Evolutionary conservation across 768 basidiomycete genomes (phyloP), one percentile per base, ranked within the genome.

Genomic region (Mycena galericulata): DNA sequence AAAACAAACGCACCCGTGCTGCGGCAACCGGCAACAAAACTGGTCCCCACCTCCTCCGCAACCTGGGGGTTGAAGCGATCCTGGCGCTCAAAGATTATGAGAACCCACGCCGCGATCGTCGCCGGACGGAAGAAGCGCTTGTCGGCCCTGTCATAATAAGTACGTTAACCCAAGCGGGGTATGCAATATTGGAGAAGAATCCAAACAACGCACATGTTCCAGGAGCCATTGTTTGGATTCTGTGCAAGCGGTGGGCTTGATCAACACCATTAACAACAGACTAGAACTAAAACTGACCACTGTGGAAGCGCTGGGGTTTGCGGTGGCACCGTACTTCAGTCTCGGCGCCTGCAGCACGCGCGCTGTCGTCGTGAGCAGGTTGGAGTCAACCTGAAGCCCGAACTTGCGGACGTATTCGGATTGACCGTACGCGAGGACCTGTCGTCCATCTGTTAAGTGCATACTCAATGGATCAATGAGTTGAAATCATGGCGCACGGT

Each of bases 11-110:
- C 72, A 90, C 93, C 93, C 40, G 92, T 90, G 30, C 83, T 83
- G 11, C 45, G 72, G 68, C 87, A 89, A 12, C 84, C 80, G 9
- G 74, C 72, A 1, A 87, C 73, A 6, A 94, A 75, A 2, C 87
- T 87, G 24, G 72, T 65, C 22, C 89, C 84, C 81, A 92, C 86
- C 12, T 88, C 86, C 14, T 83, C 64, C 0, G 83, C 88, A 0
- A 78, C 75, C 14, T 79, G 71, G 10, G 83, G 77, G 32, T 74
- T 77, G 76, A 95, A 93, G n/a, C 91, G 86, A 24, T 73, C 65
- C 45, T 84, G 77, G 20, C 85, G 82, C 75, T 94, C 93, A 65
- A 89, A 93, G 27, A 92, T 72, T 6, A 91, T 83, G 6, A 94
- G 79, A 36, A 85, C 83, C 90, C 92, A 94, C 18, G 84, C 80